These are phyloP conservation scores for Volvox africanus DNA, from an alignment of 139 green algal species.

Conservation along the genomic window DNA sequence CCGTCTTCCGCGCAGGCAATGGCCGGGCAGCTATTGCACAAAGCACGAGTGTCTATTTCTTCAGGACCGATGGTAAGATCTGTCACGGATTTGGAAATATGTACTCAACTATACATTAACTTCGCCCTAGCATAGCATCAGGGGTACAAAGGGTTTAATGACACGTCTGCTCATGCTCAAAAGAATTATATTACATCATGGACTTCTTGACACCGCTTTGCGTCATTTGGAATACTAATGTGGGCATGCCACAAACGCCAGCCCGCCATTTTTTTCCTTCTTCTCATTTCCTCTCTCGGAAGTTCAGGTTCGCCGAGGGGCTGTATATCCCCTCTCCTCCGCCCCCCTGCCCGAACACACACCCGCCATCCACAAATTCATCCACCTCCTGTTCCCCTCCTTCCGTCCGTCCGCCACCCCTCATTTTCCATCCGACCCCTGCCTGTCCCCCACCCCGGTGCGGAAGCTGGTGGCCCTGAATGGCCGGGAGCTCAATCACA, in stretches of 20 bases:
- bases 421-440: too few species aligned
- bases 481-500: too few species aligned
- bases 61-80: background rate
- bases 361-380: too few species aligned
- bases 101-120: background rate
- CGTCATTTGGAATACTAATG: background rate
- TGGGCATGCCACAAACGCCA: background rate
- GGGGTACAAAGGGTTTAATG: background rate
- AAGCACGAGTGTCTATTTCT: slow-evolving; percentile 6
- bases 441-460: too few species aligned
- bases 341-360: too few species aligned
- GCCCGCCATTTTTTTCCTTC: too few species aligned
- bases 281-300: too few species aligned
- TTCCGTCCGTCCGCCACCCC: too few species aligned
- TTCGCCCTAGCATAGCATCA: background rate
- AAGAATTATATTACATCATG: background rate
- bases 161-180: background rate
- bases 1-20: slow-evolving; percentile 11
- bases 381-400: too few species aligned
- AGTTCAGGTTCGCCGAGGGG: too few species aligned
- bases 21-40: slow-evolving; percentile 35
- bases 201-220: background rate
- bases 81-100: background rate
- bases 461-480: too few species aligned
- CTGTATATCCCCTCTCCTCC: too few species aligned